Conservation (phyloP, 163 green algal species). For the Scenedesmus sp. region DNA sequence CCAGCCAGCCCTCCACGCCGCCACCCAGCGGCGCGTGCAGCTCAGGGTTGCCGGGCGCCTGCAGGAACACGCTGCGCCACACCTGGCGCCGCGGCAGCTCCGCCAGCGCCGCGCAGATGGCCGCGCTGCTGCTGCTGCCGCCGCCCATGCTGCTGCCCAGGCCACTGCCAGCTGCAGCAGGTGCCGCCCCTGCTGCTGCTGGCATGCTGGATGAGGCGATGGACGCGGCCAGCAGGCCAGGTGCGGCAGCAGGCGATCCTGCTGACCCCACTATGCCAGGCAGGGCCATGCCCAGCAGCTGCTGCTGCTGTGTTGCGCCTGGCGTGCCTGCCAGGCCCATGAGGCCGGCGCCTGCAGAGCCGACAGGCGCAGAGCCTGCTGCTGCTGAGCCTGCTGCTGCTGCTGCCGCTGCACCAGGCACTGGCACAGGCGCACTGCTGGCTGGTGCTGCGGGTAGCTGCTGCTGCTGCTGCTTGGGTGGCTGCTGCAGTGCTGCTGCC, state of each 20-base stretch:
- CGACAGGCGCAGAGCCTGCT: not conserved
- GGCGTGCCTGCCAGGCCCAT: constrained; percentile 26
- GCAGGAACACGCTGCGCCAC: constrained; percentile 13
- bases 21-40: constrained; percentile 35
- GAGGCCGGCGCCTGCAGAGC: not conserved
- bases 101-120: not conserved
- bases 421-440: not conserved
- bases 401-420: not conserved
- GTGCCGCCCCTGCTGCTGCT: not conserved
- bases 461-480: not conserved
- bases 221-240: not conserved
- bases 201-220: not conserved
- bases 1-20: constrained; percentile 45
- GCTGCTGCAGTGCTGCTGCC: constrained; percentile 38
- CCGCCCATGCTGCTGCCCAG: not conserved
- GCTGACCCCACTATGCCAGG: not conserved
- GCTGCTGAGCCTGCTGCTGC: not conserved
- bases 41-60: constrained; percentile 30
- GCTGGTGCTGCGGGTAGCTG: not conserved
- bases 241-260: not conserved
- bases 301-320: not conserved
- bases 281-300: not conserved
- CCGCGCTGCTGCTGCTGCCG: constrained; percentile 8
- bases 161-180: not conserved
- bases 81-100: not conserved